These are phyloP conservation scores for Hippophae tibetana DNA, from an alignment of 306 rosid genomes.

Conservation along the genomic window DNA sequence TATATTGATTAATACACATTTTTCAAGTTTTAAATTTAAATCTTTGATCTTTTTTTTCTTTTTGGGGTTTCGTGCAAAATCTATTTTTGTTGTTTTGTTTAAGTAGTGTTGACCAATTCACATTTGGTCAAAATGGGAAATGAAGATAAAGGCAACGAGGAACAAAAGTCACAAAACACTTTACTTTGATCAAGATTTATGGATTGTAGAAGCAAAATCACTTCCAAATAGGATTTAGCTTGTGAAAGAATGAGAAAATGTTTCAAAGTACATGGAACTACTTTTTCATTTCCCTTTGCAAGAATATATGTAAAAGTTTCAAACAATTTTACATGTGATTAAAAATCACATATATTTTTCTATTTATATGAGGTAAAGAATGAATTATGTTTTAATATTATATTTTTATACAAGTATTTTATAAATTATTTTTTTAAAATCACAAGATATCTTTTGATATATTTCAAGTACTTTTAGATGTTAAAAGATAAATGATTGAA, in stretches of 20 bases:
- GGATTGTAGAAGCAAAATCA: slow-evolving; percentile 59
- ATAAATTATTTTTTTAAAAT: too few species aligned
- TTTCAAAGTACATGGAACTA: slow-evolving; percentile 35
- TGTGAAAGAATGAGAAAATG: slow-evolving; percentile 48
- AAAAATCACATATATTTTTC: too few species aligned
- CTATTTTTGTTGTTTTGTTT: too few species aligned
- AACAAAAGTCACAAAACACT: slow-evolving; percentile 21
- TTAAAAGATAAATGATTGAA: too few species aligned
- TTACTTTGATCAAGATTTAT: slow-evolving; percentile 51
- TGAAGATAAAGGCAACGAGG: not conserved
- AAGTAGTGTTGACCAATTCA: not conserved
- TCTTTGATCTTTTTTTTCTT: too few species aligned
- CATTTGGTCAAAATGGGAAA: slow-evolving; percentile 18
- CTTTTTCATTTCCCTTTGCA: slow-evolving; percentile 31
- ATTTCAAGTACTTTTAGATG: too few species aligned
- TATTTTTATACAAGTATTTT: too few species aligned
- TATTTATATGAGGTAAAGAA: too few species aligned
- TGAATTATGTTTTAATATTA: too few species aligned
- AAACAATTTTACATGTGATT: slow-evolving; percentile 11
- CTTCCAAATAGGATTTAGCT: slow-evolving; percentile 65
- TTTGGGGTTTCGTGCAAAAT: not conserved
- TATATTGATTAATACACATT: too few species aligned
- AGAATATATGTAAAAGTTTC: slow-evolving; percentile 26
- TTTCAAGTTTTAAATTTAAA: too few species aligned
- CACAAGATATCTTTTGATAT: too few species aligned